phyloP scores from a whole-genome alignment of 352 stramenopile genomes.

The Phytophthora agathidicida region DNA sequence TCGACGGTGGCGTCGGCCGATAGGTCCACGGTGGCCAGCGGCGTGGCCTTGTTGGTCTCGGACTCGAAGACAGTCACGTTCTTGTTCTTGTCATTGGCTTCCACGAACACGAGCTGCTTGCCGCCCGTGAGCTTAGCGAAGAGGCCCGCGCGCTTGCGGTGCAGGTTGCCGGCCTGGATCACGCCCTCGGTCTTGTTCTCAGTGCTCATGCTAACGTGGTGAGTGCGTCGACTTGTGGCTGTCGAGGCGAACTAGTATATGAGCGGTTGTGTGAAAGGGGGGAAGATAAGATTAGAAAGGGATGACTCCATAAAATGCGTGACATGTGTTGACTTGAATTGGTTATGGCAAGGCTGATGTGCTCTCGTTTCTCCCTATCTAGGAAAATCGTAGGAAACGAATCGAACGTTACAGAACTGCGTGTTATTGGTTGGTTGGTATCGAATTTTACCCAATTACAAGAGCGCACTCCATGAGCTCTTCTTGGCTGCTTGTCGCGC shows the following conservation, averaged over 20 bases:
- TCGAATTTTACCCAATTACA: too few relatives aligned
- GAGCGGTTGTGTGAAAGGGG: slow-evolving; percentile 2
- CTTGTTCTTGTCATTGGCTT: slow-evolving; percentile 52
- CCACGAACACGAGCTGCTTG: slow-evolving; percentile 40
- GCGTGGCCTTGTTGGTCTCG: slow-evolving; percentile 34
- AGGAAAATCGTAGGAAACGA: too few relatives aligned
- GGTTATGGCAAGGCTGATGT: background rate
- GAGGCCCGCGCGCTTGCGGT: slow-evolving; percentile 29
- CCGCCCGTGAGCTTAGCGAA: slow-evolving; percentile 35
- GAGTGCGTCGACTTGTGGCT: background rate
- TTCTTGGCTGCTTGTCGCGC: too few relatives aligned
- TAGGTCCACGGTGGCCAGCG: slow-evolving; percentile 30
- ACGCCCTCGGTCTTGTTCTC: slow-evolving; percentile 33
- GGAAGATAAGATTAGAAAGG: slow-evolving; percentile 5
- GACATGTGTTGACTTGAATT: slow-evolving; percentile 6
- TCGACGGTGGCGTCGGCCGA: slow-evolving; percentile 38
- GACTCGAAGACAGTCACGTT: slow-evolving; percentile 54
- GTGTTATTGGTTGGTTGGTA: too few relatives aligned
- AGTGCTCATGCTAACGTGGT: slow-evolving; percentile 12
- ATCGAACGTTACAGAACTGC: too few relatives aligned
- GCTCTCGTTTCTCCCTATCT: background rate
- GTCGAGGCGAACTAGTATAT: slow-evolving; percentile 8
- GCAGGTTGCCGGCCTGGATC: slow-evolving; percentile 38
- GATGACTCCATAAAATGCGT: background rate
- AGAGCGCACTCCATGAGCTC: too few relatives aligned